Evolutionary conservation across 192 early-diverging fungal genomes (phyloP).

Genomic region (Backusella tarrabulga): DNA sequence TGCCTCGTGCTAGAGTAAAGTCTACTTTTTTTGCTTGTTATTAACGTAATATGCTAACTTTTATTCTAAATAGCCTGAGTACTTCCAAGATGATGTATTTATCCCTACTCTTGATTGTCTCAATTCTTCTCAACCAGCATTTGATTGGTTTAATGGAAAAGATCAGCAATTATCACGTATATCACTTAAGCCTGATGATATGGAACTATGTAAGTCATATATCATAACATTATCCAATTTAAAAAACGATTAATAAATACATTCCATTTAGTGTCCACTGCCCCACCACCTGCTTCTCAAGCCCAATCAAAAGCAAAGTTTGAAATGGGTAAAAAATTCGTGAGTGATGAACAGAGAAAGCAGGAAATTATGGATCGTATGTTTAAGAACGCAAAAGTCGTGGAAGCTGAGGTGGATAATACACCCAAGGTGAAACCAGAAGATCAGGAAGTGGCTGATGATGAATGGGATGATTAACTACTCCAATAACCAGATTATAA

Average conservation of each 20-base stretch:
- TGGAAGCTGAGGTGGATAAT: slow-evolving; percentile 18
- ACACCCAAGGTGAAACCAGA: background rate
- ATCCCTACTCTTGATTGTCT: slow-evolving; percentile 60
- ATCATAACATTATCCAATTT: background rate
- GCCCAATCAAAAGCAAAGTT: slow-evolving; percentile 31
- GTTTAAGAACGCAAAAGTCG: slow-evolving; percentile 34
- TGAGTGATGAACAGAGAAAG: slow-evolving; percentile 28
- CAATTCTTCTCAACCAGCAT: slow-evolving; percentile 45
- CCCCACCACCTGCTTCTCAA: slow-evolving; percentile 23
- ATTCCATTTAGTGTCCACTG: slow-evolving; percentile 19
- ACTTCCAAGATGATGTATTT: slow-evolving; percentile 90
- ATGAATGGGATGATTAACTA: slow-evolving; percentile 30
- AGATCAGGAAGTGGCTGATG: slow-evolving; percentile 34
- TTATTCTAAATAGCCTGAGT: slow-evolving; percentile 57
- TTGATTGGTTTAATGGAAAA: slow-evolving; percentile 57
- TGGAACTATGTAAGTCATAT: slow-evolving; percentile 28
- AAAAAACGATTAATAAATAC: background rate
- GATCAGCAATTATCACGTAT: slow-evolving; percentile 9
- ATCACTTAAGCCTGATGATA: slow-evolving; percentile 28
- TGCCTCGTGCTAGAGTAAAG: slow-evolving; percentile 67
- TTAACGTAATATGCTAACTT: background rate
- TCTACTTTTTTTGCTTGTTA: background rate
- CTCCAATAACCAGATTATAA: background rate
- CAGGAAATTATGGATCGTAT: slow-evolving; percentile 36
- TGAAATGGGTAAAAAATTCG: slow-evolving; percentile 28